phyloP scores from a whole-genome alignment of 768 basidiomycete species.

The Gyrodon lividus region DNA sequence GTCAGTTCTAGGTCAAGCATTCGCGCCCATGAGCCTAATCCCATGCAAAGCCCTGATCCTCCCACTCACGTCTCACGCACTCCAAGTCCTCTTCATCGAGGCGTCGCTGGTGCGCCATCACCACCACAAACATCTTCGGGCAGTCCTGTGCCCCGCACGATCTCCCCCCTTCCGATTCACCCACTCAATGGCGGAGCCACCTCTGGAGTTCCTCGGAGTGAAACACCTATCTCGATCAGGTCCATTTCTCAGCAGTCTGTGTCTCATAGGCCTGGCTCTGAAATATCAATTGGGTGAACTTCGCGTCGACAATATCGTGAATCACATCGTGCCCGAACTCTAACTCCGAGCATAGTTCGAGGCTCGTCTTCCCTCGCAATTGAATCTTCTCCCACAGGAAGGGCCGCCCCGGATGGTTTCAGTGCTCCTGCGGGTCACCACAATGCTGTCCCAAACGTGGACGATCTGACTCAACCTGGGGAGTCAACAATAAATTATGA shows the following conservation, averaged over 20 bases:
- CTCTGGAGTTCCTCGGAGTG: conserved; percentile 3
- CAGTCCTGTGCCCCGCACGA: not conserved
- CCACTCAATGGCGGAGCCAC: not conserved
- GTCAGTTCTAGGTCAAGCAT: not conserved
- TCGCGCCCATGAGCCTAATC: not conserved
- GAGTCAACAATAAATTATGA: not conserved
- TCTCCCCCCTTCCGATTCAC: not conserved
- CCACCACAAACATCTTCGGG: not conserved
- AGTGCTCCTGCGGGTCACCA: not conserved
- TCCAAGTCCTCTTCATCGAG: not conserved
- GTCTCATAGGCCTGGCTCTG: conserved; percentile 12
- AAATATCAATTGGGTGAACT: conserved; percentile 18
- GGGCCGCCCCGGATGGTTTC: not conserved
- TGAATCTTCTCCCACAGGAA: not conserved
- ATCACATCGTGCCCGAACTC: conserved; percentile 7
- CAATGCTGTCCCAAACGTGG: conserved; percentile 4
- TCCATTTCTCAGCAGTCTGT: conserved; percentile 13
- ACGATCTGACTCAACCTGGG: conserved; percentile 10
- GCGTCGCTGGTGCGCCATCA: not conserved
- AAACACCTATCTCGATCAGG: conserved; percentile 5
- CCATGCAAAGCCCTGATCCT: not conserved
- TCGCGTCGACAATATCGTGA: conserved; percentile 23
- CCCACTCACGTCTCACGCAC: not conserved
- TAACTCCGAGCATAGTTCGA: not conserved
- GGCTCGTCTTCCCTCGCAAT: not conserved